Evolutionary conservation across 1,284 basidiomycete genomes (phyloP), one percentile per base, ranked within the genome.

Genomic region (Leccinum fuscescens): DNA sequence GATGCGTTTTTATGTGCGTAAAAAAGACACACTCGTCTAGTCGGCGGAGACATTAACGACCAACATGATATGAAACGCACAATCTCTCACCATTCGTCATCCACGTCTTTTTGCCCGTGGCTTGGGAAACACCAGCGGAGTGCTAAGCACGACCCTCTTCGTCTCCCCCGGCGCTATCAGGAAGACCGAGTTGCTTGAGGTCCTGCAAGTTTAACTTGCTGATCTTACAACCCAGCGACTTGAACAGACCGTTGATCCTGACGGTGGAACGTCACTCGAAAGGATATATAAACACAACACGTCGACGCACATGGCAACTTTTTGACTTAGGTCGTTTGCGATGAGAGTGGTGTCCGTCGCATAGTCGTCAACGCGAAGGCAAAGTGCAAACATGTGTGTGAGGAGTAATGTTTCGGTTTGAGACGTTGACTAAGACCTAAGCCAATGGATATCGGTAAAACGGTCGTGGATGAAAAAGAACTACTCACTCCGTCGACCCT

Each of bases 101-200:
- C 33, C 31, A 3, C 66, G 69, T 54, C 62, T 62, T 51, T 67
- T 72, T 9, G 51, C 29, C 9, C 79, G 75, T 20, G 78, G 76
- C 70, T 89, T 90, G 1, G 93, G 93, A 76, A 94, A 96, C 63
- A 83, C 80, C 6, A 95, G 79, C 2, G 94, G 94, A 2, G 86
- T 82, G 56, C 78, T 84, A 56, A 96, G 79, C 0, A 88, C 77
- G 0, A 92, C 93, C 58, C 87, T 81, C 68, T 89, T 91, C 44
- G 77, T 80, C 46, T 81, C 79, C 31, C 29, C 79, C 82, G 0
- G 83, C 83, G 53, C 74, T 78, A 58, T 88, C 84, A 0, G 86
- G 81, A 12, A 90, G 70, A 6, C 90, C 90, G 46, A 89, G 77
- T 62, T 80, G 79, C 64, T 85, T 85, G 17, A 91, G 80, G 64